phyloP scores from a whole-genome alignment of 2,329 filamentous ascomycete species.

The Fusarium algeriense region DNA sequence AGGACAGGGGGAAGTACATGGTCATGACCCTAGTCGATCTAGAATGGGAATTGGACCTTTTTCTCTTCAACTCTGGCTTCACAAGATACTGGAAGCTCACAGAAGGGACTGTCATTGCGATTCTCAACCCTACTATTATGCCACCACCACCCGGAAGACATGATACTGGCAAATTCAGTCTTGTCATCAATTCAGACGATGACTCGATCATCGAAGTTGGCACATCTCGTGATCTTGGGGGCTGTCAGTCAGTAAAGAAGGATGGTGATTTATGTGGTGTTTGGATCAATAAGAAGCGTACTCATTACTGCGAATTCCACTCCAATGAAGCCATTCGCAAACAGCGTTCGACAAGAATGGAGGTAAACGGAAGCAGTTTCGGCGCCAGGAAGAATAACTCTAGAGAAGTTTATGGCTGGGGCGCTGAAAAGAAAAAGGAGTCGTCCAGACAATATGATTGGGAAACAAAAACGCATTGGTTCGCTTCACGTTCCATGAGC shows the following conservation, averaged over 20 bases:
- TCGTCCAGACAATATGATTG: slow-evolving; percentile 63
- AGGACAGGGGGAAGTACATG: slow-evolving; percentile 88
- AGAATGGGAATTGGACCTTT: slow-evolving; percentile 90
- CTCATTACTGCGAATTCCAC: slow-evolving; percentile 93
- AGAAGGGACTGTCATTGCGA: slow-evolving; percentile 89
- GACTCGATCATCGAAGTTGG: slow-evolving; percentile 94
- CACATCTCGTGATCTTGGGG: slow-evolving; percentile 84
- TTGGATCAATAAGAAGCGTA: slow-evolving; percentile 91
- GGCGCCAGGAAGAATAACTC: slow-evolving; percentile 50
- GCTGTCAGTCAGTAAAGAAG: slow-evolving; percentile 86
- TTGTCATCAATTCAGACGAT: slow-evolving; percentile 86
- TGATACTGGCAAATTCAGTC: slow-evolving; percentile 85
- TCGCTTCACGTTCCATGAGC: slow-evolving; percentile 63
- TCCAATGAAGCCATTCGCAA: slow-evolving; percentile 84
- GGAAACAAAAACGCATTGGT: slow-evolving; percentile 69
- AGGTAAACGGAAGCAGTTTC: slow-evolving; percentile 78
- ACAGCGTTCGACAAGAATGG: slow-evolving; percentile 74
- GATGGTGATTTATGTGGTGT: slow-evolving; percentile 83
- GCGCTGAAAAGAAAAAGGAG: slow-evolving; percentile 33
- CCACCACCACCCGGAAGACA: slow-evolving; percentile 81
- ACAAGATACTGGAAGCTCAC: slow-evolving; percentile 94
- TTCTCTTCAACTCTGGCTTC: slow-evolving; percentile 91
- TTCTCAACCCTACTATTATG: slow-evolving; percentile 92
- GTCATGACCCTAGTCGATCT: slow-evolving; percentile 88
- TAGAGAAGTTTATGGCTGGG: slow-evolving; percentile 42